These are phyloP conservation scores for Aegle marmelos DNA, from an alignment of 345 rosid species.

Conservation along the genomic window DNA sequence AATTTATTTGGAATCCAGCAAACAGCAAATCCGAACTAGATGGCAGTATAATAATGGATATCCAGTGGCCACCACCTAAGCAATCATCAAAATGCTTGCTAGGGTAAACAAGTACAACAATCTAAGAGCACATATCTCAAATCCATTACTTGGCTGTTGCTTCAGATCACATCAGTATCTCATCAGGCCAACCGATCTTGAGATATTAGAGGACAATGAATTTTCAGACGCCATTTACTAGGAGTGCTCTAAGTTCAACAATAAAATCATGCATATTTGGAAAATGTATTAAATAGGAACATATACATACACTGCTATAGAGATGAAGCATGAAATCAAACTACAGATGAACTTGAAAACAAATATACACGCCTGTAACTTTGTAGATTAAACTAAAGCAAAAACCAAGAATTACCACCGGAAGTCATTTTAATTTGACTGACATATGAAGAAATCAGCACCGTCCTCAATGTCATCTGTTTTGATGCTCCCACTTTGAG, in stretches of 20 bases:
- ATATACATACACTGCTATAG: background rate
- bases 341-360: background rate
- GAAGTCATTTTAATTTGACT: constrained; percentile 7
- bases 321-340: background rate
- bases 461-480: constrained; percentile 89
- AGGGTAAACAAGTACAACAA: background rate
- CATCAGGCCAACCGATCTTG: background rate
- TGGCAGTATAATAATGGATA: background rate
- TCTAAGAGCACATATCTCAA: background rate
- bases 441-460: constrained; percentile 64
- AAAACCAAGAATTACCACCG: background rate
- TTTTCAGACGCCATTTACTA: background rate
- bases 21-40: background rate
- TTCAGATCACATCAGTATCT: background rate
- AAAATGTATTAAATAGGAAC: background rate
- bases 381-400: background rate
- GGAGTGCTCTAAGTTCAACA: background rate
- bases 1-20: no score
- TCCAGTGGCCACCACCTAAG: background rate
- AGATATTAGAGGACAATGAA: background rate
- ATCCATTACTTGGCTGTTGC: background rate
- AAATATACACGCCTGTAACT: background rate
- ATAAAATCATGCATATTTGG: background rate
- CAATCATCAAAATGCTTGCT: background rate
- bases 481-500: constrained; percentile 60